Evolutionary conservation across 768 basidiomycete species (phyloP).

Genomic region (Trametes sanguinea): DNA sequence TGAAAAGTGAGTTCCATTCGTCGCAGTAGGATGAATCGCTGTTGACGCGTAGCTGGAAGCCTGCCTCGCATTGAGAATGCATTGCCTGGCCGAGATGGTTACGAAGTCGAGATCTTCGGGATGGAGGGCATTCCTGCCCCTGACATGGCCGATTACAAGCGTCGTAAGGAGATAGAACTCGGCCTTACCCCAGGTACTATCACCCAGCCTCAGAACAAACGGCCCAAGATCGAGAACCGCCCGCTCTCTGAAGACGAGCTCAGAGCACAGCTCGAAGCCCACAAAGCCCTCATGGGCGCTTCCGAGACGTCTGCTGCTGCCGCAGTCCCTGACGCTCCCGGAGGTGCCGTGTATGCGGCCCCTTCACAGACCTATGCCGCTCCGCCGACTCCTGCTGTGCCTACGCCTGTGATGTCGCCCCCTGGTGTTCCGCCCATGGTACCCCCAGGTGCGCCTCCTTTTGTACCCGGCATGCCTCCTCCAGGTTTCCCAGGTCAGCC

Average conservation of each 20-base stretch:
- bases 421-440: conserved; percentile 44
- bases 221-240: conserved; percentile 78
- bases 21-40: neutral
- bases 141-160: conserved; percentile 94
- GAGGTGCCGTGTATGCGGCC: conserved; percentile 70
- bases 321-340: conserved; percentile 42
- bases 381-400: conserved; percentile 41
- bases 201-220: conserved; percentile 77
- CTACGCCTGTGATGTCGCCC: conserved; percentile 42
- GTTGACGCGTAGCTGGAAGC: conserved; percentile 36
- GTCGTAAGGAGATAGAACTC: conserved; percentile 91
- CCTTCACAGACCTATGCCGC: conserved; percentile 69
- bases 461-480: conserved; percentile 36
- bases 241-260: conserved; percentile 83
- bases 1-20: conserved; percentile 50
- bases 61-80: conserved; percentile 95
- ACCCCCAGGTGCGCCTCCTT: conserved; percentile 37
- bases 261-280: conserved; percentile 80
- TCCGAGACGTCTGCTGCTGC: conserved; percentile 39
- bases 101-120: conserved; percentile 98
- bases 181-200: conserved; percentile 83
- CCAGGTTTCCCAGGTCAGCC: conserved; percentile 45
- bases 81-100: conserved; percentile 93
- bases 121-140: conserved; percentile 98
- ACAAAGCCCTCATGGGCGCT: conserved; percentile 89